Evolutionary conservation across 2,329 filamentous ascomycete genomes (phyloP), one percentile per base, ranked within the genome.

Genomic region (Emmonsiellopsis sp.): DNA sequence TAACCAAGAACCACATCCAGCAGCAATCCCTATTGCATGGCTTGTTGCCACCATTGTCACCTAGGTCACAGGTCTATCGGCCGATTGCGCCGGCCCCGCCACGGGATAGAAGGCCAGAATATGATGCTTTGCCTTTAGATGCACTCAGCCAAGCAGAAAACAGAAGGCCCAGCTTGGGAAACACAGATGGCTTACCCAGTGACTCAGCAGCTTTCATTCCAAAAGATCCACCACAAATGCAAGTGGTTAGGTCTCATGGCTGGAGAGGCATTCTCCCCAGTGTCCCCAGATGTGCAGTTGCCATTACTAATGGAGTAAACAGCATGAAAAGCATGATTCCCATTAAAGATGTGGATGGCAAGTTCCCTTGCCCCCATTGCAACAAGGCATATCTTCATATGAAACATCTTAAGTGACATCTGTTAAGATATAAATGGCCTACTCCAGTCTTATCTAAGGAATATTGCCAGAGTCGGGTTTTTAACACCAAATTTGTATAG

Each of bases 361-460:
- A 97, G 76, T 98, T 94, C 67, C 92, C 93, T 56, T 98, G 93
- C 74, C 90, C 90, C 64, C 91, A 97, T 71, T 98, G 93, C 76
- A 95, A 89, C 65, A 97, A 97, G 79, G 96, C 91, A 7, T 98
- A 98, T 68, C 79, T 97, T 54, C 93, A 97, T 70, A 87, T 92
- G 46, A 97, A 98, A 79, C 93, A 97, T 73, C 74, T 97, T 63
- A 97, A 97, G 80, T 87, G 93, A 65, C 93, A 97, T 79, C 81
- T 97, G 55, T 77, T 97, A 63, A 81, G 93, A 79, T 93, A 91
- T 96, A 81, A 90, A 91, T n/a, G n/a, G n/a, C n/a, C n/a, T 87
- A 59, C 13, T 57, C 34, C 42, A 30, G 31, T 51, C 45, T 26
- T 41, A 11, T 9, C 5, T 20, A n/a, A n/a, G n/a, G n/a, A n/a